A percentile compares a stretch with the other conserved stretches of the same genome.
Evolutionary conservation across 1,139 yeast species (phyloP).

Genomic region (Geotrichum histeridarum): DNA sequence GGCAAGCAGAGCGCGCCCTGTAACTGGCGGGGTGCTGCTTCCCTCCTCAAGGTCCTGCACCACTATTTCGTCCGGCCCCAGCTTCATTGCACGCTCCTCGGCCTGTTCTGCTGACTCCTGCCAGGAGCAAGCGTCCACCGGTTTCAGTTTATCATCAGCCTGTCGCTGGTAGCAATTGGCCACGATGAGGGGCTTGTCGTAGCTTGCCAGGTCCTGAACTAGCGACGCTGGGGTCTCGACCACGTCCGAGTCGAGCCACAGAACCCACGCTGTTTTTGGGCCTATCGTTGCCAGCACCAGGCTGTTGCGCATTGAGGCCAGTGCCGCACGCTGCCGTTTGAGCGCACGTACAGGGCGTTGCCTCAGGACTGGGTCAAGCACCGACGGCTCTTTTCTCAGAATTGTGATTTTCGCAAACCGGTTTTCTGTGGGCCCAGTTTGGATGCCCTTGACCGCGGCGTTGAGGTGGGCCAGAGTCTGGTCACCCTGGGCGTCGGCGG

Average conservation of each 20-base stretch:
- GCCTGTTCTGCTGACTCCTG: conserved; percentile 80
- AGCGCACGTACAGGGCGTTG: conserved; percentile 78
- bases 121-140: conserved; percentile 96
- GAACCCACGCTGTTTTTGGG: conserved; percentile 87
- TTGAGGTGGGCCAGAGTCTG: conserved; percentile 65
- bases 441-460: conserved; percentile 63
- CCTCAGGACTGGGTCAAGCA: conserved; percentile 50
- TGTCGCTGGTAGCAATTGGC: conserved; percentile 91
- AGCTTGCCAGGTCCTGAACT: conserved; percentile 81
- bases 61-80: conserved; percentile 83
- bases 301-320: conserved; percentile 94
- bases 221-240: conserved; percentile 78
- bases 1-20: conserved; percentile 95
- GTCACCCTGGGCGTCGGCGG: conserved; percentile 77
- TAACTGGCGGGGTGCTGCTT: conserved; percentile 44
- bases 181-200: conserved; percentile 78
- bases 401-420: conserved; percentile 78
- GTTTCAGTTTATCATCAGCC: conserved; percentile 59
- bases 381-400: conserved; percentile 87
- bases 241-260: conserved; percentile 94
- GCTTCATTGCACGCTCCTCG: conserved; percentile 57
- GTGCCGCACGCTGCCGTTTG: conserved; percentile 78
- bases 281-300: conserved; percentile 82
- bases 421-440: conserved; percentile 51
- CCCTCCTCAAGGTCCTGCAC: conserved; percentile 87